Base-by-base conservation (phyloP, 2,329 filamentous ascomycete genomes). In the Fusarium xylarioides region DNA sequence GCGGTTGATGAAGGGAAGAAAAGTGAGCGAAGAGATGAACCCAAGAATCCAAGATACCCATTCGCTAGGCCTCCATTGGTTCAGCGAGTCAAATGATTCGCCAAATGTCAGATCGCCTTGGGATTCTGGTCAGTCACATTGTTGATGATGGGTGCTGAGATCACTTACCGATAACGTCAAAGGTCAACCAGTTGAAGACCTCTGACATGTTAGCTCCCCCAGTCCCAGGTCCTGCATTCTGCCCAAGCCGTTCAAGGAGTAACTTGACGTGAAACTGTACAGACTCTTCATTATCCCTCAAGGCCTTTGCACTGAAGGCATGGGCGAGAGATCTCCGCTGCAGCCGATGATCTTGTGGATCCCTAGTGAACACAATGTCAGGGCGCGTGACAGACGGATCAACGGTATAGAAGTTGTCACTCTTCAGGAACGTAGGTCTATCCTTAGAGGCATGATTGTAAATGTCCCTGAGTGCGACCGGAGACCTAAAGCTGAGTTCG, bases 381-480 rank as follows among this genome's bases (percentile, higher is more conserved):
- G 61, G 68, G 1, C 61, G 55, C 1, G 40, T 9, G 19, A 60
- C 30, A 12, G 54, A 49, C 1, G 69, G 56, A 6, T 67, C 57
- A 5, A 21, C 16, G 2, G 64, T 42, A 11, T 72, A 74, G 15
- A 74, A 63, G 15, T 19, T 35, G 4, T 60, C 60, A 30, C 54
- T 64, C 32, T 74, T 74, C 3, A 62, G n/a, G 4, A 74, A 74
- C 8, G 19, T 30, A 5, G 4, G 19, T 3, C 46, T 70, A 0
- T 64, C 62, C n/a, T 74, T 72, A 3, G 61, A 54, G 7, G 8
- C n/a, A n/a, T 70, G 68, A 14, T 49, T 61, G 10, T 72, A 74
- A 3, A 78, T 78, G 3, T 78, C 75, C 5, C 55, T 72, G 30
- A 64, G 66, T 5, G 76, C 74, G 8, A 37, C 21, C 4, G 49